Conservation (phyloP, 140 eudicot species). For the Ambrosia hybrid region DNA sequence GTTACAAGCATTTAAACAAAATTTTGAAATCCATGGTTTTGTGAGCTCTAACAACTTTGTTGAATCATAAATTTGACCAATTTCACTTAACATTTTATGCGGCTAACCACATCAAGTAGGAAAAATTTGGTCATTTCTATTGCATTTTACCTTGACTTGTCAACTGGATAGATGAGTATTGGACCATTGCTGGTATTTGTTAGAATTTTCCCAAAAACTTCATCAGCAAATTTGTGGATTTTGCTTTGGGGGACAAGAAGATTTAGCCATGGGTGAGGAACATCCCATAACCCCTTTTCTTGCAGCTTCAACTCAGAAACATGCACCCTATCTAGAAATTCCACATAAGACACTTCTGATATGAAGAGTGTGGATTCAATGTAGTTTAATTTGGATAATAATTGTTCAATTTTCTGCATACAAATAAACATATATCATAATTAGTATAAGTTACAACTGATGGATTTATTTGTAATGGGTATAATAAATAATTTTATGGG, state of each 20-base stretch:
- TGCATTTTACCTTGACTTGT: conserved; percentile 71
- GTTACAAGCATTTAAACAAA: background rate
- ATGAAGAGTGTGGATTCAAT: conserved; percentile 64
- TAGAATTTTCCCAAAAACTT: conserved; percentile 83
- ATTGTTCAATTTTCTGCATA: conserved; percentile 58
- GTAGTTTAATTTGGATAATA: conserved; percentile 58
- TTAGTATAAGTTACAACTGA: background rate
- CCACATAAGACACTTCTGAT: conserved; percentile 78
- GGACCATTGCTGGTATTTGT: conserved; percentile 91
- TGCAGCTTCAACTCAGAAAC: conserved; percentile 68
- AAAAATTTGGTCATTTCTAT: background rate
- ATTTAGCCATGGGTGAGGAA: conserved; percentile 96
- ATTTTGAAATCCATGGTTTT: background rate
- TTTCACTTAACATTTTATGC: background rate
- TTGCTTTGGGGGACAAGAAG: conserved; percentile 80
- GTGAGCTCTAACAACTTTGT: background rate
- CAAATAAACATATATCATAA: conserved; percentile 14
- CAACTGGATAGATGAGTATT: conserved; percentile 87
- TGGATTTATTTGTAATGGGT: background rate
- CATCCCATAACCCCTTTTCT: conserved; percentile 86
- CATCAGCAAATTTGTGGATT: conserved; percentile 56
- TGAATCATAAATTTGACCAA: background rate
- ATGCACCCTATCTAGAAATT: conserved; percentile 86
- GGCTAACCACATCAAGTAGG: background rate
- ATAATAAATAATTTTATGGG: background rate